Percentiles rank a stretch among this genome's conserved stretches.
phyloP scores from a whole-genome alignment of 2,329 filamentous ascomycete genomes.

The Catunica adiposa region DNA sequence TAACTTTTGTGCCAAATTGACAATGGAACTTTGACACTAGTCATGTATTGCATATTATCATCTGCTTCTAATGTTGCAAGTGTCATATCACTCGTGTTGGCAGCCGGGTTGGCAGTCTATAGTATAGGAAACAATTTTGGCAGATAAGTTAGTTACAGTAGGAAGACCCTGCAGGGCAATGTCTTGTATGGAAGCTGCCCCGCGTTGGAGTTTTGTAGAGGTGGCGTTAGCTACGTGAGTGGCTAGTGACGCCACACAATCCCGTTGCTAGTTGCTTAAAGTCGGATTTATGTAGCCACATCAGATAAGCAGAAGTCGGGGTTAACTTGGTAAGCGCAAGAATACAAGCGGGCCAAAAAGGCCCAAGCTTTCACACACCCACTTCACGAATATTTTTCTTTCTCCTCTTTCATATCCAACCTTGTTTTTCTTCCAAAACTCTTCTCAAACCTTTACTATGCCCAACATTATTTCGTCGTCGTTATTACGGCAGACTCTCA shows the following conservation, averaged over 20 bases:
- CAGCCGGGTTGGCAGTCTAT: background rate
- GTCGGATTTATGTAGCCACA: constrained; percentile 8
- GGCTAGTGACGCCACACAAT: no score
- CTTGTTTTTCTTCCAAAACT: constrained; percentile 3
- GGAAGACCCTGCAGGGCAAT: no score
- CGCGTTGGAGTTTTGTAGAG: no score
- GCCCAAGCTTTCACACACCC: constrained; percentile 11
- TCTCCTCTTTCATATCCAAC: background rate
- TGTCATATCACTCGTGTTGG: no score
- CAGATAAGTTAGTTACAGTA: no score
- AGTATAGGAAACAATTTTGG: background rate
- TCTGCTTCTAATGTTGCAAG: no score
- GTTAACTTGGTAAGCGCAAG: background rate
- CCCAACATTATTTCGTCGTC: constrained; percentile 49
- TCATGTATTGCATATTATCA: no score
- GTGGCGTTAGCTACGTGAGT: no score
- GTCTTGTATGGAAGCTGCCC: no score
- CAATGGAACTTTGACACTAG: no score
- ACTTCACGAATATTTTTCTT: constrained; percentile 10
- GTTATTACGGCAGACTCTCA: constrained; percentile 54
- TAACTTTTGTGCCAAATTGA: no score
- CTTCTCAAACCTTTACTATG: constrained; percentile 27
- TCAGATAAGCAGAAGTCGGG: constrained; percentile 1
- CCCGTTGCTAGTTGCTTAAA: no score
- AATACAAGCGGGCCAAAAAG: background rate